Evolutionary conservation across 106 monocot genomes (phyloP), one percentile per base, ranked within the genome.

Genomic region (Amphibolis antarctica): DNA sequence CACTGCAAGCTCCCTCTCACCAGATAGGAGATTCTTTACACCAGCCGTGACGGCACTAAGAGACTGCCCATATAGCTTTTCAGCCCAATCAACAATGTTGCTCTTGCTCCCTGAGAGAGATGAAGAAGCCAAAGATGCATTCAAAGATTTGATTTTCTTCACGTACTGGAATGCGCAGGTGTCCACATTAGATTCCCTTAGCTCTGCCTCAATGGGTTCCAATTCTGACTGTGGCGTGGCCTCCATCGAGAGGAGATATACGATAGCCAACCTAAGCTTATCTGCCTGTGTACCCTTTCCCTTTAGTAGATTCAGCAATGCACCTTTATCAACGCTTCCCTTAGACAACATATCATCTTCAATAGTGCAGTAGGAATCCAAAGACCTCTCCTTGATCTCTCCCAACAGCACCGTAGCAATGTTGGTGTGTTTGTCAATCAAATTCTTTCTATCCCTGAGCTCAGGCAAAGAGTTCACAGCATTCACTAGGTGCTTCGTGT

Each of bases 81-180:
- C 94, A 30, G 94, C 94, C 94, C 94, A 94, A 61, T 94, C 94
- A 47, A 94, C 88, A 70, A 92, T 83, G 66, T 94, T 94, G 65
- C 81, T 78, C 76, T 71, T 79, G 70, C 86, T 89, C 1, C 83
- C 74, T 1, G 86, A 76, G 51, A 61, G 77, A n/a, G 78, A 68
- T 1, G 86, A 79, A 64, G 79, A 81, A 43, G 79, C 77, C 51
- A 89, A 67, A 10, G 86, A 82, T 28, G 86, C 42, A 66, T 86
- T 94, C 83, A 94, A 71, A 22, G 89, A 81, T 66, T 89, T 89
- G 0, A 94, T 89, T 69, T 84, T 86, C 70, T 86, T 94, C 29
- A 94, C 94, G 74, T 94, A 94, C 71, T 71, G 83, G 61, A 83
- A 94, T 18, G 89, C 89, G 53, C 78, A 79, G 5, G 69, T 75